Evolutionary conservation across 352 stramenopile genomes (phyloP).

Genomic region (Pythium dissimile): DNA sequence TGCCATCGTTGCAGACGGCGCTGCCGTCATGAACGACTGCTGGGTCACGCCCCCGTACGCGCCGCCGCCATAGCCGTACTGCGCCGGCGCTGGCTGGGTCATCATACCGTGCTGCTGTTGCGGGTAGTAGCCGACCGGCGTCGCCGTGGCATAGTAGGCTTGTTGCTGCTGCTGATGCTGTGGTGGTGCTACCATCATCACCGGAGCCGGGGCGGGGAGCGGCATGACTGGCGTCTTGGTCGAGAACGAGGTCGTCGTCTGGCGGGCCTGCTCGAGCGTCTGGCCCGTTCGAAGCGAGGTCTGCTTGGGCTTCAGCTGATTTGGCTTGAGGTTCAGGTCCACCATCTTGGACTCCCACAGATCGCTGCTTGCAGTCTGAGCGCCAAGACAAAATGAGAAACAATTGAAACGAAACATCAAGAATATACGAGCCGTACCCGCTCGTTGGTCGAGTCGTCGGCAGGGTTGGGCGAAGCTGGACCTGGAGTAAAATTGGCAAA

Average conservation of each 20-base stretch:
- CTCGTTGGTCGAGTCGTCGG: constrained; percentile 24
- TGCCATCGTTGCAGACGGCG: not conserved
- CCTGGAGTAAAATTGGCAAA: constrained; percentile 20
- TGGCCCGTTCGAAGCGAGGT: constrained; percentile 50
- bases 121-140: constrained; percentile 14
- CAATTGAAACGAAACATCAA: not conserved
- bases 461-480: constrained; percentile 20
- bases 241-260: constrained; percentile 30
- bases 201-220: constrained; percentile 15
- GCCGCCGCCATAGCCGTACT: constrained; percentile 20
- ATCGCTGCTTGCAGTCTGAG: constrained; percentile 45
- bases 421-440: constrained; percentile 10
- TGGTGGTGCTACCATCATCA: constrained; percentile 11
- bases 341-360: constrained; percentile 76
- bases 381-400: not conserved
- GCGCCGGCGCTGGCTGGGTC: constrained; percentile 8
- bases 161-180: too few species aligned
- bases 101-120: constrained; percentile 18
- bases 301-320: constrained; percentile 34
- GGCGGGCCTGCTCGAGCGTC: constrained; percentile 69
- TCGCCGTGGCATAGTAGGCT: constrained; percentile 12
- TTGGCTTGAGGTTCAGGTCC: constrained; percentile 64
- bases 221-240: constrained; percentile 65
- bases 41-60: constrained; percentile 16
- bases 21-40: constrained; percentile 24